Evolutionary conservation across 2,329 filamentous ascomycete species (phyloP).

Genomic region (Diaporthe sp.): DNA sequence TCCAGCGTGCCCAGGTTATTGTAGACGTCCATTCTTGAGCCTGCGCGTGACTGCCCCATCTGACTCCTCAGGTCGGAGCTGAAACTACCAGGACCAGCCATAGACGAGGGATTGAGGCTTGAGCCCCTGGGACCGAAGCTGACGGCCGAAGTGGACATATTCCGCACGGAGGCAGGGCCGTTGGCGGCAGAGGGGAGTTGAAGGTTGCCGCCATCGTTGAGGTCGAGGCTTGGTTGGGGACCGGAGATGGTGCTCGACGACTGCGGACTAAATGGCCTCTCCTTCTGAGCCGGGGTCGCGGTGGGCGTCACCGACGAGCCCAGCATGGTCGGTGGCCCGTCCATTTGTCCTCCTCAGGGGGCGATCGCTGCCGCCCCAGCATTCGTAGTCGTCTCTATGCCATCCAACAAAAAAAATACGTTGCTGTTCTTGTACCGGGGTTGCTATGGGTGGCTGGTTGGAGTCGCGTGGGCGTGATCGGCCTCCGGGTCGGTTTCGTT

Average conservation of each 20-base stretch:
- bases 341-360: conserved; percentile 52
- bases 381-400: conserved; percentile 44
- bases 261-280: conserved; percentile 64
- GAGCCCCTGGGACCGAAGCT: conserved; percentile 77
- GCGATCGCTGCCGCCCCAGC: conserved; percentile 46
- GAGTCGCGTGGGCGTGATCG: neutral
- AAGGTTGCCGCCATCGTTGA: conserved; percentile 62
- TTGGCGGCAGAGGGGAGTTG: conserved; percentile 60
- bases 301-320: conserved; percentile 67
- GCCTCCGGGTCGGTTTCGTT: conserved; percentile 3
- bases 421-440: neutral
- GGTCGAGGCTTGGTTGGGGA: conserved; percentile 67
- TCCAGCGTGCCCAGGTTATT: conserved; percentile 69
- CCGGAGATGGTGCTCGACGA: conserved; percentile 54
- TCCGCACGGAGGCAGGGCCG: conserved; percentile 57
- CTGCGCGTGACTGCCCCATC: conserved; percentile 75
- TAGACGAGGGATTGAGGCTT: conserved; percentile 77
- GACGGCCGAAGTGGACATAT: conserved; percentile 65
- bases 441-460: neutral
- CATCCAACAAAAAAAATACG: conserved; percentile 25
- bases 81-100: conserved; percentile 82
- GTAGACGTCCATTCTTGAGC: conserved; percentile 67
- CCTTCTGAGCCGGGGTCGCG: conserved; percentile 45
- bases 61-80: conserved; percentile 86
- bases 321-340: conserved; percentile 60